A percentile compares a stretch with the other conserved stretches of the same genome.
Conservation (phyloP, 2,329 filamentous ascomycete genomes). For the Penicillium glabrum region DNA sequence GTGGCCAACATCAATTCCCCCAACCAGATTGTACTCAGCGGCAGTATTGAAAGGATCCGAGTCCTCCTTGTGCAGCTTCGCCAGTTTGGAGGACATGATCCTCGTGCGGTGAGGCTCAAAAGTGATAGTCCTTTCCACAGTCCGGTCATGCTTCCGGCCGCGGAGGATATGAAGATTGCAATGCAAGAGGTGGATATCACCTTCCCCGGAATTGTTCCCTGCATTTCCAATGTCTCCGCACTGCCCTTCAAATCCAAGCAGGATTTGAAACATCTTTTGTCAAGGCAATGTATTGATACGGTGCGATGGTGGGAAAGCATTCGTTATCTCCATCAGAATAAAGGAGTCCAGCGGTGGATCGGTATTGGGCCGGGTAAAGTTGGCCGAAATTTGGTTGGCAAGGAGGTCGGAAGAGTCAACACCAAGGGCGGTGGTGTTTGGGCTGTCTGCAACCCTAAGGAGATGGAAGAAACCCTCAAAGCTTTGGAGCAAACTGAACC, state of each 20-base stretch:
- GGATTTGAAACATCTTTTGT: conserved; percentile 75
- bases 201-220: conserved; percentile 73
- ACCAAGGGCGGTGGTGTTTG: conserved; percentile 90
- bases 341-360: conserved; percentile 79
- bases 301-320: conserved; percentile 95
- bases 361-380: conserved; percentile 94
- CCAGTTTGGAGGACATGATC: conserved; percentile 89
- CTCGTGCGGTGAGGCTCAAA: conserved; percentile 80
- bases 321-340: conserved; percentile 80
- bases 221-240: conserved; percentile 83
- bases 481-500: conserved; percentile 65
- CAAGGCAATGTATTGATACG: conserved; percentile 83
- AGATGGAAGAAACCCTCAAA: conserved; percentile 67
- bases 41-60: conserved; percentile 78
- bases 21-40: conserved; percentile 93
- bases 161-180: conserved; percentile 68
- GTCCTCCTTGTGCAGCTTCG: conserved; percentile 79
- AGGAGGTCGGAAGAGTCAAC: conserved; percentile 82
- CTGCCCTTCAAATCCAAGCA: conserved; percentile 71
- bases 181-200: conserved; percentile 65
- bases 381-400: conserved; percentile 87
- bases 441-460: conserved; percentile 79
- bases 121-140: conserved; percentile 89
- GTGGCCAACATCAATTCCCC: conserved; percentile 95
- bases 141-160: conserved; percentile 85